Conservation (phyloP, 2,329 filamentous ascomycete species). For the Diplodia mutila region DNA sequence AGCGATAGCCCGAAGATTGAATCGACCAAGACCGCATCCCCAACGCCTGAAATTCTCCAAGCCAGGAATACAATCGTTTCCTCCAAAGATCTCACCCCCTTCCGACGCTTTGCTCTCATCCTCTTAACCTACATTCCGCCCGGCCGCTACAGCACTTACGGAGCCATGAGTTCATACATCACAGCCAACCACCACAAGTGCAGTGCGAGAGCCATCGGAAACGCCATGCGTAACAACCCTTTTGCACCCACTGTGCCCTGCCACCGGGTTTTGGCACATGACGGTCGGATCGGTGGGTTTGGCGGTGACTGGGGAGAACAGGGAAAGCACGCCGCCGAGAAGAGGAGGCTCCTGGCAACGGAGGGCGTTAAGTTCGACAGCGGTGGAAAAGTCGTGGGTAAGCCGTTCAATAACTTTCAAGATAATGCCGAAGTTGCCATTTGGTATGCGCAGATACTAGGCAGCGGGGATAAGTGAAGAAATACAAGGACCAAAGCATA, state of each 20-base stretch:
- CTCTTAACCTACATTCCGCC: constrained; percentile 41
- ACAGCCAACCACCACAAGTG: constrained; percentile 36
- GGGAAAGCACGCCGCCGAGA: constrained; percentile 48
- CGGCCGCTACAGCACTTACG: constrained; percentile 43
- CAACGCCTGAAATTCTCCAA: constrained; percentile 27
- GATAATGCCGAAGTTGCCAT: not conserved
- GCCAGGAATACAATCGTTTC: constrained; percentile 47
- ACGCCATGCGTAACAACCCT: constrained; percentile 40
- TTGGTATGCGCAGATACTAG: constrained; percentile 1
- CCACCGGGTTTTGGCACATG: constrained; percentile 44
- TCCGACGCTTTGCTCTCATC: constrained; percentile 46
- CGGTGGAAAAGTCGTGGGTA: constrained; percentile 47
- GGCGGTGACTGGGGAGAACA: constrained; percentile 54
- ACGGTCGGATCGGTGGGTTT: constrained; percentile 47
- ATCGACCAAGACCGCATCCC: constrained; percentile 2
- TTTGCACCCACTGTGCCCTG: constrained; percentile 49
- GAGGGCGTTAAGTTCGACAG: constrained; percentile 52
- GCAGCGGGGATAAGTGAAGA: not conserved
- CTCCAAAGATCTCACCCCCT: constrained; percentile 54
- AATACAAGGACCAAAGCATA: not conserved
- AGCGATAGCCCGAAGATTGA: constrained; percentile 8
- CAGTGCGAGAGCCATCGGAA: constrained; percentile 36
- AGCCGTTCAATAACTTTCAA: constrained; percentile 28
- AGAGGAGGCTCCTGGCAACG: constrained; percentile 45
- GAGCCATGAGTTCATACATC: constrained; percentile 40